Base-by-base conservation (phyloP, 2,329 filamentous ascomycete species). In the Aspergillus ruber region DNA sequence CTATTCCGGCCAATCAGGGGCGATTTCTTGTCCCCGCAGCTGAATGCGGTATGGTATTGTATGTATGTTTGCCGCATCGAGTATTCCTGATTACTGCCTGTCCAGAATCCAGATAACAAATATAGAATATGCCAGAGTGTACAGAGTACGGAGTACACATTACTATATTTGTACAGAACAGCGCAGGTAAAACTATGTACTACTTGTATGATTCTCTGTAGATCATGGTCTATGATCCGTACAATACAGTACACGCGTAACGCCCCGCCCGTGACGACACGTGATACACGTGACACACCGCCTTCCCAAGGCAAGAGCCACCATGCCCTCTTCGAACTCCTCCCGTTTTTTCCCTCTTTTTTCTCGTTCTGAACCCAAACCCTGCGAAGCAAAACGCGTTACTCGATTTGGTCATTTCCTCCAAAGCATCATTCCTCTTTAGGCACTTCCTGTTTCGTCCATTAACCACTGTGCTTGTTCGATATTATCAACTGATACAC, bases 381-480 rank as follows among this genome's bases (percentile, higher is more conserved):
- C 62, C 65, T 68, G 64, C 58, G 62, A 64, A 63, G 63, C 59
- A 67, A 39, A 69, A 69, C 68, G 68, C 68, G 68, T 71, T 71
- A 71, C 68, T 71, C 68, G 67, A 71, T 71, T 71, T 64, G 68
- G 68, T 67, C 65, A 64, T 62, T 62, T 60, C 63, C 60, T 60
- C 59, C 58, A 59, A 65, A 66, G 63, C 64, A 66, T 67, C 64
- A 68, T 71, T 69, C 69, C 69, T 69, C 67, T 72, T 72, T 72
- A 60, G 69, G 68, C 56, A 65, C 58, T 49, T 41, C 42, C 32
- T 47, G 47, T 40, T 43, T 42, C 50, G 43, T 43, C 39, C 33
- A 20, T 43, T 45, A 54, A 39, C 42, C 53, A 20, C 36, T 39
- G 6, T 39, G 15, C 36, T 39, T 39, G 15, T 21, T 13, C 18